Evolutionary conservation across 768 basidiomycete genomes (phyloP).

Genomic region (Pilatotrama ljubarskyi): DNA sequence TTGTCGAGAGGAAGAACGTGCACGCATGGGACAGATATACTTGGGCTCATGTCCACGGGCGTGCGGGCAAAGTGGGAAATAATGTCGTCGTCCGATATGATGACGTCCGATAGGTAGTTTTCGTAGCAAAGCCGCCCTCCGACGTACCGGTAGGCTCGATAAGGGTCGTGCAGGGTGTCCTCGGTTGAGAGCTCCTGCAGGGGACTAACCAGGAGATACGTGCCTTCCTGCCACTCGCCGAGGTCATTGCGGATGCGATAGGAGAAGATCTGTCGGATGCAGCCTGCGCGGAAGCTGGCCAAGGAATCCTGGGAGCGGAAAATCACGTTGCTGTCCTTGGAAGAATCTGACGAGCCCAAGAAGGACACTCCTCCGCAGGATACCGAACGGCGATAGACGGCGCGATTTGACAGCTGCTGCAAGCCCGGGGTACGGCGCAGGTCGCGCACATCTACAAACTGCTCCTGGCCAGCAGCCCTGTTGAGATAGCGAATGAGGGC

Average conservation of each 20-base stretch:
- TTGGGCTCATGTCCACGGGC: neutral
- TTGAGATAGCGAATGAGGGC: neutral
- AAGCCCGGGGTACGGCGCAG: neutral
- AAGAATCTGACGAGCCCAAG: neutral
- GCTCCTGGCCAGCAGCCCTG: neutral
- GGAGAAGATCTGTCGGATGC: neutral
- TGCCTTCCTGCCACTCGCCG: neutral
- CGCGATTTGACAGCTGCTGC: neutral
- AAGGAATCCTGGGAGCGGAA: neutral
- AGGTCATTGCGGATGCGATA: neutral
- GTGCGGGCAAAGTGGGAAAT: slow-evolving; percentile 5
- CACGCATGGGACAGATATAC: neutral
- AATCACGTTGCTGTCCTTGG: neutral
- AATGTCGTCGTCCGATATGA: neutral
- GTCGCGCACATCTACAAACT: neutral
- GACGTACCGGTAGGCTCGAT: neutral
- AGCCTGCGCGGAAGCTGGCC: neutral
- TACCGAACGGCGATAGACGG: too few species aligned
- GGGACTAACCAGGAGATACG: neutral
- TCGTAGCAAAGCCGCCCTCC: slow-evolving; percentile 1
- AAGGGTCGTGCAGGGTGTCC: neutral
- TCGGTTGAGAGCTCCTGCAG: neutral
- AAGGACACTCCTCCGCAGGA: too few species aligned
- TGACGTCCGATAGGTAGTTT: neutral
- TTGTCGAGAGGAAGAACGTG: slow-evolving; percentile 5